Conservation (phyloP, 257 asterid genomes). For the Agastache rugosa region DNA sequence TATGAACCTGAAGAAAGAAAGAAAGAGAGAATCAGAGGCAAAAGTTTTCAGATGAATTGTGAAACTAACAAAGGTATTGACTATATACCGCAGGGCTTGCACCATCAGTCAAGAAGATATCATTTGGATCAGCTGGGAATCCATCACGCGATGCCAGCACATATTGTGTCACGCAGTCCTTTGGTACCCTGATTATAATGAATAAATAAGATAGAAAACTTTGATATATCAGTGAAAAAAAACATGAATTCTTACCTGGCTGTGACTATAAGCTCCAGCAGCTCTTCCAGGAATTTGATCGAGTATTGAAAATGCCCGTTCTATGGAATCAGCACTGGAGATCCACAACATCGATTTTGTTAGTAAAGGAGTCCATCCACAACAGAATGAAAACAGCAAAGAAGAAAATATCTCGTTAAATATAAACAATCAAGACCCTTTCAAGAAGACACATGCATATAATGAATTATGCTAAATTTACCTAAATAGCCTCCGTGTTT, state of each 20-base stretch:
- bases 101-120: slow-evolving; percentile 96
- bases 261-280: slow-evolving; percentile 98
- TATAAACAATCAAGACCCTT: slow-evolving; percentile 13
- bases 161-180: slow-evolving; percentile 89
- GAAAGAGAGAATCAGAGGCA: no score
- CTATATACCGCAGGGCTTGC: slow-evolving; percentile 93
- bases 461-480: slow-evolving; percentile 20
- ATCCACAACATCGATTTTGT: slow-evolving; percentile 21
- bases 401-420: neutral
- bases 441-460: neutral
- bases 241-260: slow-evolving; percentile 61
- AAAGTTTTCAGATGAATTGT: neutral
- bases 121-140: slow-evolving; percentile 83
- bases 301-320: slow-evolving; percentile 82
- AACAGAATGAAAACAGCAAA: neutral
- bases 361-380: neutral
- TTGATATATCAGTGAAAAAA: slow-evolving; percentile 7
- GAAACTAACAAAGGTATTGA: slow-evolving; percentile 10
- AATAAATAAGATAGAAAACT: neutral
- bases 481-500: slow-evolving; percentile 89
- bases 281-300: slow-evolving; percentile 98
- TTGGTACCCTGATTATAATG: slow-evolving; percentile 68
- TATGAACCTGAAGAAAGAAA: slow-evolving; percentile 74
- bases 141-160: slow-evolving; percentile 98
- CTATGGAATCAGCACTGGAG: slow-evolving; percentile 88